Evolutionary conservation across 2,329 filamentous ascomycete species (phyloP).

Genomic region (Phyllosticta paracitricarpa): DNA sequence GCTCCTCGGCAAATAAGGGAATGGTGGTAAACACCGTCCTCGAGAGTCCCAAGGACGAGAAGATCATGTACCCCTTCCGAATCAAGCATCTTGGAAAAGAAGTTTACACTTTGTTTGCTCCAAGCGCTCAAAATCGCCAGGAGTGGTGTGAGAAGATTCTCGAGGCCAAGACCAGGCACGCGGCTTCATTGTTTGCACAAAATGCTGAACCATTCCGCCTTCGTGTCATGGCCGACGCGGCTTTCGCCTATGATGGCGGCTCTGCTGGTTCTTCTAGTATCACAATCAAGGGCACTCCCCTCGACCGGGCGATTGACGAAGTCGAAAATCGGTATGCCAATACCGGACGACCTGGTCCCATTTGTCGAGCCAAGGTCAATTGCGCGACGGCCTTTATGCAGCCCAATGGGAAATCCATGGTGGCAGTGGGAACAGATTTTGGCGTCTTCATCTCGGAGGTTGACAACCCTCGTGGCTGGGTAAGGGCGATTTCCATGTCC

Average conservation of each 20-base stretch:
- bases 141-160: conserved; percentile 94
- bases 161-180: conserved; percentile 88
- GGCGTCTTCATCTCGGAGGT: conserved; percentile 86
- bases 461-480: conserved; percentile 84
- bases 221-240: conserved; percentile 82
- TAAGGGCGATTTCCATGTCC: conserved; percentile 62
- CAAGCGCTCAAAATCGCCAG: conserved; percentile 60
- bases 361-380: conserved; percentile 81
- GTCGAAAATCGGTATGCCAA: conserved; percentile 64
- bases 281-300: conserved; percentile 77
- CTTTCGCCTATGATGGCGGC: conserved; percentile 71
- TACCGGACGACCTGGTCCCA: conserved; percentile 59
- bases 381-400: conserved; percentile 83
- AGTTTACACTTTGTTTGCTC: conserved; percentile 82
- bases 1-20: conserved; percentile 40
- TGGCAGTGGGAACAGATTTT: conserved; percentile 90
- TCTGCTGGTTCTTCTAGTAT: conserved; percentile 48
- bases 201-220: conserved; percentile 94
- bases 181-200: conserved; percentile 76
- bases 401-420: conserved; percentile 72
- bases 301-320: conserved; percentile 83
- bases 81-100: conserved; percentile 94
- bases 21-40: conserved; percentile 38
- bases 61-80: conserved; percentile 83
- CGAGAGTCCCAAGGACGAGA: conserved; percentile 55